Evolutionary conservation across 257 asterid species (phyloP), one percentile per base, ranked within the genome.

Genomic region (Plectranthus barbatus): DNA sequence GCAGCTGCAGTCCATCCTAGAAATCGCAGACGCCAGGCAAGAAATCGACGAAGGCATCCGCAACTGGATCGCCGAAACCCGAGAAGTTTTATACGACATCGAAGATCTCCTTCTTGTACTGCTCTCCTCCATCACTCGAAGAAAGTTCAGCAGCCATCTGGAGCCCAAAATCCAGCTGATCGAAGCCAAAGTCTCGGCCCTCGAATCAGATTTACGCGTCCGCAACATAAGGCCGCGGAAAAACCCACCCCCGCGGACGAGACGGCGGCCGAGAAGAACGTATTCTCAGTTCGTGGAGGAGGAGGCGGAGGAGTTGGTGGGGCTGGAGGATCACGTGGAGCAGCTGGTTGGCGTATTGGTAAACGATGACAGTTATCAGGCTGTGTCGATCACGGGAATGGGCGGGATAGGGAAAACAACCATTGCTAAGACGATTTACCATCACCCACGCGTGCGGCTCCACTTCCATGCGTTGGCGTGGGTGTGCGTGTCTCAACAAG

Each of bases 391-490:
- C 23, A 71, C 76, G 4, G 87, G 87, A 14, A 77, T 73, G 82
- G 84, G 84, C 7, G 86, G 88, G 13, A 64, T 83, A 26, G 89
- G 89, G 23, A 83, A 83, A 56, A 80, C 86, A 29, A 81, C 86
- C 3, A 66, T 72, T 0, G 83, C 86, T 3, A 77, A 68, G 42
- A 74, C 60, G 72, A 59, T 80, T 14, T 83, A 78, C 60, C 73
- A 70, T 44, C 86, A 80, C 40, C 42, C 1, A 4, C 54, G 31
- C 24, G 72, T 78, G 0, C 66, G 72, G 19, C 63, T 41, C 29
- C 82, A 72, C 57, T 83, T 80, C 48, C 76, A 78, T 7, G 86
- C 78, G 8, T 72, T 78, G 12, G 86, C 86, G 36, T 83, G 86
- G 90, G 73, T 49, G 23, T 75, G 79, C 50, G 74, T 83, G n/a